Evolutionary conservation across 202 grass and related monocot genomes (phyloP), one percentile per base, ranked within the genome.

Genomic region (Zoysia matrella): DNA sequence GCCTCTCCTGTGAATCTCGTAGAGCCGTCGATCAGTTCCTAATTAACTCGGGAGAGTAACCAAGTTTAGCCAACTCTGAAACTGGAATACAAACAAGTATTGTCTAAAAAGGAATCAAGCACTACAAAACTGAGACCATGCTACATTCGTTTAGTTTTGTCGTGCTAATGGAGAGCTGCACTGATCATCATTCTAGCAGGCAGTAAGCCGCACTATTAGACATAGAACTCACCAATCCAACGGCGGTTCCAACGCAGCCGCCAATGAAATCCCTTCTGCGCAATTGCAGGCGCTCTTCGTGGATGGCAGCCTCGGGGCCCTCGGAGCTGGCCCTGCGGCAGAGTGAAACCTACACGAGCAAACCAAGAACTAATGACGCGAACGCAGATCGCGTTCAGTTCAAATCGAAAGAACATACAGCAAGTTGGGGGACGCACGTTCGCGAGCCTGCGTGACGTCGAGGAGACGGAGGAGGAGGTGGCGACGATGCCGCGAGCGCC

Each of bases 1-100:
- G 96, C 91, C 69, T 77, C 80, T 46, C 83, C 74, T 6, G 88
- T 90, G 54, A 84, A 86, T 63, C 73, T 55, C 10, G 86, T 90
- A 0, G 85, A 95, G 77, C 41, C 83, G 53, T 85, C 86, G 6
- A 80, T 18, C 7, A 93, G 69, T 90, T 90, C 89, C 96, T 98
- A 72, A 85, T 1, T 67, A 48, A 64, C 22, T 30, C 22, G 22
- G 43, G 71, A 82, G 30, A 13, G 9, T 70, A 78, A 81, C 22
- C 47, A 62, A 86, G 50, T 57, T 41, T 22, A 84, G 64, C 9
- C 64, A 73, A 49, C 64, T 30, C 22, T 30, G 22, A 30, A 30
- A 30, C 52, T 47, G 55, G 58, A 77, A 46, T 16, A 45, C 52
- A 76, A 76, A 8, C 51, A 61, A 7, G 42, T 52, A 6, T 13